Evolutionary conservation across 176 grass and related monocot genomes (phyloP).

Genomic region (Oryza meyeriana): DNA sequence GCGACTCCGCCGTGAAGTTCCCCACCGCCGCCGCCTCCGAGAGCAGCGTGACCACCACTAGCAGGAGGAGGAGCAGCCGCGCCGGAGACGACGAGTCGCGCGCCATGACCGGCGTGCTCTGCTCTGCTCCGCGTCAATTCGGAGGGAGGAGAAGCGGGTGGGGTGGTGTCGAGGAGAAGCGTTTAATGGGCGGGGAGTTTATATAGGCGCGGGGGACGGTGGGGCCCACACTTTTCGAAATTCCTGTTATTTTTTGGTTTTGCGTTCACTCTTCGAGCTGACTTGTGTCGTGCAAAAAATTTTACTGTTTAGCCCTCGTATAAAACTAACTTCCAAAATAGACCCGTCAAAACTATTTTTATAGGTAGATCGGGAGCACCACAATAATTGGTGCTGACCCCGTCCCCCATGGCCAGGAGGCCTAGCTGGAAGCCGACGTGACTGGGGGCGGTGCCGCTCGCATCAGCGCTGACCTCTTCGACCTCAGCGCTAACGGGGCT

Average conservation of each 20-base stretch:
- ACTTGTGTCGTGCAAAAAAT: too few species aligned
- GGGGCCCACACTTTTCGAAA: background rate
- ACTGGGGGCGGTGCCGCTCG: too few species aligned
- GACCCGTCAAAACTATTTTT: too few species aligned
- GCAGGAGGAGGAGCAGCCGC: slow-evolving; percentile 26
- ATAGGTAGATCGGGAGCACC: too few species aligned
- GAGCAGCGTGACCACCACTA: background rate
- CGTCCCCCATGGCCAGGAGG: too few species aligned
- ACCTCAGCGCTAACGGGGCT: too few species aligned
- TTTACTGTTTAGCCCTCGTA: too few species aligned
- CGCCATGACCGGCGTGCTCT: slow-evolving; percentile 27
- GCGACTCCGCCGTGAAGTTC: slow-evolving; percentile 43
- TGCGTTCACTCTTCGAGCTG: background rate
- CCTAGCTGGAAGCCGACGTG: too few species aligned
- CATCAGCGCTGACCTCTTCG: too few species aligned
- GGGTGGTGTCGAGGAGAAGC: background rate
- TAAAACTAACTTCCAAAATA: too few species aligned
- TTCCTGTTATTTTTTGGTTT: background rate
- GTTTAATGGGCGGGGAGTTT: background rate
- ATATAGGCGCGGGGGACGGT: background rate
- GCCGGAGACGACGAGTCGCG: background rate
- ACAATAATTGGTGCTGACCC: too few species aligned
- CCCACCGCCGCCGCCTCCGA: background rate
- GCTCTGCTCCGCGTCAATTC: background rate
- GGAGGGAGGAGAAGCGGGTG: background rate